Conservation (phyloP, 345 rosid genomes). For the Kernera saxatilis region DNA sequence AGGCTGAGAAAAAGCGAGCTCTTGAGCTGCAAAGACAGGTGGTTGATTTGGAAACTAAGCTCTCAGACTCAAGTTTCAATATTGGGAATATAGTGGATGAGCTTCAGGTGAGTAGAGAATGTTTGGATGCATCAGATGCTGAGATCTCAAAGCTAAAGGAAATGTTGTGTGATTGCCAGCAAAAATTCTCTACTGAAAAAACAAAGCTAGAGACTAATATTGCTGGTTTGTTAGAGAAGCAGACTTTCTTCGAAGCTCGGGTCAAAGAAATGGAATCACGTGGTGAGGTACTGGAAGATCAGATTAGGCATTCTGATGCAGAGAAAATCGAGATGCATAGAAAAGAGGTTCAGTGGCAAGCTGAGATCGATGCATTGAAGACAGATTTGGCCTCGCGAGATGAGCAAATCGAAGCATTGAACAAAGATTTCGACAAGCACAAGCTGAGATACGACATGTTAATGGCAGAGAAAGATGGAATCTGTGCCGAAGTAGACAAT, state of each 20-base stretch:
- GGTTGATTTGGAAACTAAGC: slow-evolving; percentile 33
- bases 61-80: slow-evolving; percentile 27
- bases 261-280: slow-evolving; percentile 42
- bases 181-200: slow-evolving; percentile 47
- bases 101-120: slow-evolving; percentile 31
- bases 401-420: slow-evolving; percentile 30
- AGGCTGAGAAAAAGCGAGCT: slow-evolving; percentile 30
- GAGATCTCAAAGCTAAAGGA: slow-evolving; percentile 32
- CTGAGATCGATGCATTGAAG: slow-evolving; percentile 37
- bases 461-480: slow-evolving; percentile 49
- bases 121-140: slow-evolving; percentile 31
- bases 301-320: slow-evolving; percentile 27
- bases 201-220: slow-evolving; percentile 48
- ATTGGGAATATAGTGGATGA: slow-evolving; percentile 29
- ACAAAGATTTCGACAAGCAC: slow-evolving; percentile 37
- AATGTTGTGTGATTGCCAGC: slow-evolving; percentile 43
- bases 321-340: slow-evolving; percentile 37
- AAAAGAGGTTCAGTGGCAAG: slow-evolving; percentile 26
- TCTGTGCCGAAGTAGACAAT: slow-evolving; percentile 32
- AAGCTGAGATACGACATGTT: slow-evolving; percentile 44
- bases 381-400: slow-evolving; percentile 35
- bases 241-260: slow-evolving; percentile 31
- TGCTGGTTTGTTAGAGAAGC: slow-evolving; percentile 38
- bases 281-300: slow-evolving; percentile 38
- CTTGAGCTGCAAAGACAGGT: slow-evolving; percentile 31